Conservation (phyloP, 2,329 filamentous ascomycete genomes). For the Aspergillus nomiae region DNA sequence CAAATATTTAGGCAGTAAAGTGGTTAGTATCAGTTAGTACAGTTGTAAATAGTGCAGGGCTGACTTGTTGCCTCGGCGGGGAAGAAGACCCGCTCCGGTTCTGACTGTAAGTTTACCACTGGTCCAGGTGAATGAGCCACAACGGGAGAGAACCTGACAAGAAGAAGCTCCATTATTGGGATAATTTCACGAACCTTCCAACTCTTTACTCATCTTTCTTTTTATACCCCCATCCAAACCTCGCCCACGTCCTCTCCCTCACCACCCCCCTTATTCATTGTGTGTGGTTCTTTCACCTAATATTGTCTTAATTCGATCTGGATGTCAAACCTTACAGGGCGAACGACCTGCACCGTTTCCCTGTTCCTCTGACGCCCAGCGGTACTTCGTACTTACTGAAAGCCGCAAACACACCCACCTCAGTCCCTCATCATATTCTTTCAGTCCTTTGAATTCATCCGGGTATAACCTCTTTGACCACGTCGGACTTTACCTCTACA, state of each 20-base stretch:
- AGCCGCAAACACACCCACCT: slow-evolving; percentile 20
- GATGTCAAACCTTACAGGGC: slow-evolving; percentile 27
- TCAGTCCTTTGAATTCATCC: slow-evolving; percentile 1
- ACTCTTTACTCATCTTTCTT: slow-evolving; percentile 17
- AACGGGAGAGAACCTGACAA: slow-evolving; percentile 8
- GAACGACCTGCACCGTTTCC: slow-evolving; percentile 48
- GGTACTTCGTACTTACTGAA: slow-evolving; percentile 21
- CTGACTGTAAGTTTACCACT: slow-evolving; percentile 4
- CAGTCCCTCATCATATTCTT: slow-evolving; percentile 23
- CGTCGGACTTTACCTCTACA: not conserved
- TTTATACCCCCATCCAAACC: slow-evolving; percentile 13
- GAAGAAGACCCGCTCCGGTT: slow-evolving; percentile 27
- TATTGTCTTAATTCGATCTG: slow-evolving; percentile 4
- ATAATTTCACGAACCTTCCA: slow-evolving; percentile 28
- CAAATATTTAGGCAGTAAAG: not conserved
- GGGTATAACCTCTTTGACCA: not conserved
- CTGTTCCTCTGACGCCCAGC: slow-evolving; percentile 30
- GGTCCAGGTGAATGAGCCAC: slow-evolving; percentile 12
- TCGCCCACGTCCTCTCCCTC: slow-evolving; percentile 5
- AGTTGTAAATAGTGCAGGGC: slow-evolving; percentile 3
- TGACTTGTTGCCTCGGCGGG: slow-evolving; percentile 18
- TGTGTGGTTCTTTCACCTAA: not conserved
- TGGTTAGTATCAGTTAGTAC: not conserved
- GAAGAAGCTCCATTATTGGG: slow-evolving; percentile 18
- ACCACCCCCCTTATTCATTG: not conserved